Conservation (phyloP, 2,329 filamentous ascomycete genomes). For the Triangularia verruculosa region DNA sequence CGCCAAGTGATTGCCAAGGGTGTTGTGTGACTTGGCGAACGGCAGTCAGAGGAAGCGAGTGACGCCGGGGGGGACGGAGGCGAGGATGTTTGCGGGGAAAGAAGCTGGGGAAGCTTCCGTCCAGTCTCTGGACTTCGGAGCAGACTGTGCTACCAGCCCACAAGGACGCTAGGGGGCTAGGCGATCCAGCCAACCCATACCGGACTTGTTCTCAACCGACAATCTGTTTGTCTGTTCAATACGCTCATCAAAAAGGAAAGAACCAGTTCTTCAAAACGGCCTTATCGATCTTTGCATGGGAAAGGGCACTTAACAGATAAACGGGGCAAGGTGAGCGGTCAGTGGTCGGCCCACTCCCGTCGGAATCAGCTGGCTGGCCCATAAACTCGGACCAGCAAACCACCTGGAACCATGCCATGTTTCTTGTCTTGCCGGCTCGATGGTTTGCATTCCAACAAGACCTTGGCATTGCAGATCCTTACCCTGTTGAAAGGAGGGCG, state of each 20-base stretch:
- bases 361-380: neutral
- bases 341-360: neutral
- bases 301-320: neutral
- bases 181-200: neutral
- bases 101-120: neutral
- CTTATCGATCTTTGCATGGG: neutral
- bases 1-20: constrained; percentile 19
- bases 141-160: neutral
- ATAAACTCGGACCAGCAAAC: constrained; percentile 3
- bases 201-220: neutral
- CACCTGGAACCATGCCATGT: constrained; percentile 10
- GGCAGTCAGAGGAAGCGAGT: constrained; percentile 14
- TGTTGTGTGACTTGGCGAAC: constrained; percentile 21
- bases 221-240: neutral
- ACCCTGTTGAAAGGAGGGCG: neutral
- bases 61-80: neutral
- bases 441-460: constrained; percentile 6
- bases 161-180: neutral
- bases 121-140: neutral
- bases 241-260: neutral
- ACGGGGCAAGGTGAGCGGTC: neutral
- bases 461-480: constrained; percentile 6
- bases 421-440: neutral
- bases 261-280: neutral
- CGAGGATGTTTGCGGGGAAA: neutral